Conservation (phyloP, 192 early-diverging fungal species). For the Coemansia sp. region DNA sequence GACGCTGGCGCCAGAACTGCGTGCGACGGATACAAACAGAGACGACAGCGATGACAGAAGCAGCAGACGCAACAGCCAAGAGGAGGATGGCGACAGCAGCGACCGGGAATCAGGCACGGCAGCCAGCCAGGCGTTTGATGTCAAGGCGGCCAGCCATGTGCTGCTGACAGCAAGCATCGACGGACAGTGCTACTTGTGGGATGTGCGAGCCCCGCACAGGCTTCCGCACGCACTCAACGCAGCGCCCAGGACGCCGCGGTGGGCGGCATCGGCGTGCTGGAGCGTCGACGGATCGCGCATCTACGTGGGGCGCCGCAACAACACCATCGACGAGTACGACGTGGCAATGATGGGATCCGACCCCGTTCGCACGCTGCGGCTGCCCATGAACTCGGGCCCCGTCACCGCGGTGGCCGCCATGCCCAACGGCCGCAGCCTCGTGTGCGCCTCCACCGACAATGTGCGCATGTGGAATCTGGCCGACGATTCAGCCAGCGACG, state of each 20-base stretch:
- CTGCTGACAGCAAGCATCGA: constrained; percentile 77
- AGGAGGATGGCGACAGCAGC: not conserved
- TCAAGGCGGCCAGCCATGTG: constrained; percentile 28
- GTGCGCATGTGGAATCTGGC: constrained; percentile 88
- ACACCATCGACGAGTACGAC: constrained; percentile 91
- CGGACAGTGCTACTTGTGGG: constrained; percentile 75
- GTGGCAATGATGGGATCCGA: constrained; percentile 56
- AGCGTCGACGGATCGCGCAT: constrained; percentile 78
- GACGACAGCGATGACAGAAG: not conserved
- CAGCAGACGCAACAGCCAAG: not conserved
- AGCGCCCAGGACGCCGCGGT: constrained; percentile 70
- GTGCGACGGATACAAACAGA: not conserved
- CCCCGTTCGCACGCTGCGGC: constrained; percentile 69
- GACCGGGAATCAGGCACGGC: not conserved
- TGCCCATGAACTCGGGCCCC: constrained; percentile 88
- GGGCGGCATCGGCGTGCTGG: constrained; percentile 79
- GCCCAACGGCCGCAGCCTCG: constrained; percentile 78
- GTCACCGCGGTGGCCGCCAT: constrained; percentile 76
- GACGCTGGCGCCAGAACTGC: constrained; percentile 14
- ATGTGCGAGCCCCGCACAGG: constrained; percentile 61
- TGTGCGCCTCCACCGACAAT: constrained; percentile 92
- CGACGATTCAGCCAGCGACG: constrained; percentile 47
- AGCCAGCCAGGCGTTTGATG: constrained; percentile 3
- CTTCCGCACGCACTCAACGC: constrained; percentile 56
- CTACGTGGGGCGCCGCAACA: constrained; percentile 87